Evolutionary conservation across 768 basidiomycete species (phyloP).

Genomic region (Kwoniella shandongensis): DNA sequence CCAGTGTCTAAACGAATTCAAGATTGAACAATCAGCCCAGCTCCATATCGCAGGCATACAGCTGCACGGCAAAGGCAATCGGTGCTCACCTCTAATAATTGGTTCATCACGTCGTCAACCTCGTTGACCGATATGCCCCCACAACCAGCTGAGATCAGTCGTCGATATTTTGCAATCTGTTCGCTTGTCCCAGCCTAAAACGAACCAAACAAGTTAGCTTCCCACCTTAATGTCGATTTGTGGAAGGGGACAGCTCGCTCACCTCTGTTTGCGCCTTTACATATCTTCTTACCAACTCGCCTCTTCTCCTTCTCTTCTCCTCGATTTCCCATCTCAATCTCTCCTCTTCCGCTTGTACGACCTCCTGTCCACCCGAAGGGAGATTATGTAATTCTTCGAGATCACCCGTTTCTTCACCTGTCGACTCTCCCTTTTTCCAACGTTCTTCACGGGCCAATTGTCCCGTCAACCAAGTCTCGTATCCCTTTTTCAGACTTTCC

Average conservation of each 20-base stretch:
- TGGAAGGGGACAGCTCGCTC: constrained; percentile 9
- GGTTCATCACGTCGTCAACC: constrained; percentile 79
- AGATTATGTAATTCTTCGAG: constrained; percentile 49
- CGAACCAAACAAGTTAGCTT: constrained; percentile 2
- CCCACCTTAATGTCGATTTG: neutral
- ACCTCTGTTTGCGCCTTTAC: constrained; percentile 77
- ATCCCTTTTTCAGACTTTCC: constrained; percentile 75
- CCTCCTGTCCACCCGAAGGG: constrained; percentile 55
- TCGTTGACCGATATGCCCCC: constrained; percentile 80
- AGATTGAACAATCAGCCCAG: neutral
- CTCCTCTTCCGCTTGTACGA: constrained; percentile 54
- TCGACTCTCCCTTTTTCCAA: constrained; percentile 62
- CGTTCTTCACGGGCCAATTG: constrained; percentile 74
- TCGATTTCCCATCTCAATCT: constrained; percentile 65
- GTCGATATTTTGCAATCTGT: constrained; percentile 82
- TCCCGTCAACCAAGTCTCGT: constrained; percentile 88
- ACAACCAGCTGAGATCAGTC: constrained; percentile 85
- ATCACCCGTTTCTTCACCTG: constrained; percentile 36
- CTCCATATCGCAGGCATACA: neutral
- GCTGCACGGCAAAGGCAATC: neutral
- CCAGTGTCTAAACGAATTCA: constrained; percentile 19
- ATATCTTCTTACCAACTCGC: constrained; percentile 70
- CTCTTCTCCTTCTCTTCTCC: constrained; percentile 67
- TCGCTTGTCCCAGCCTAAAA: constrained; percentile 74
- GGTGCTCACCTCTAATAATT: constrained; percentile 71